These are phyloP conservation scores for Pseudozyma sp. DNA, from an alignment of 1,284 basidiomycete genomes.

Conservation along the genomic window DNA sequence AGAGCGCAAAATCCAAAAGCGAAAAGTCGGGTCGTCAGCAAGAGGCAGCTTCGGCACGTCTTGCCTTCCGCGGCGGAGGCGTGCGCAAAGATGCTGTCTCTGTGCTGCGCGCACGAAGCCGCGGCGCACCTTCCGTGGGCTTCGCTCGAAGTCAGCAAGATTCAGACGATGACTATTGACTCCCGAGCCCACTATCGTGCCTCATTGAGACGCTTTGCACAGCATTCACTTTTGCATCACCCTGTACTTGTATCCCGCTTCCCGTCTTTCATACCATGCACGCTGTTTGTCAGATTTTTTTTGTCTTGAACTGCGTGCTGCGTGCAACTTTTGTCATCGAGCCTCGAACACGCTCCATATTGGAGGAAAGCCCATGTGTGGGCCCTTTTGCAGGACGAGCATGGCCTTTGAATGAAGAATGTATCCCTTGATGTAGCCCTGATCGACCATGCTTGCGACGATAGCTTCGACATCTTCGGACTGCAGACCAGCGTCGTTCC, in stretches of 20 bases:
- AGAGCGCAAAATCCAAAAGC: conserved; percentile 26
- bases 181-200: not conserved
- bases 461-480: conserved; percentile 69
- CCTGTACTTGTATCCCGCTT: conserved; percentile 31
- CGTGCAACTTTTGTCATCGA: conserved; percentile 1
- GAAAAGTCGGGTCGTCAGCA: conserved; percentile 17
- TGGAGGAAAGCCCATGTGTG: conserved; percentile 67
- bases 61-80: conserved; percentile 41
- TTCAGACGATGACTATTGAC: conserved; percentile 27
- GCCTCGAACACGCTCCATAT: conserved; percentile 50
- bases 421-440: conserved; percentile 70
- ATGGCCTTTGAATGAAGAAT: conserved; percentile 68
- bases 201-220: not conserved
- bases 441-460: conserved; percentile 69
- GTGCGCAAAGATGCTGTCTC: conserved; percentile 41
- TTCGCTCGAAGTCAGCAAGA: conserved; percentile 44
- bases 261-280: not conserved
- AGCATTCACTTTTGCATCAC: not conserved
- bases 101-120: conserved; percentile 34
- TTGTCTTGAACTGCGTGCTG: not conserved
- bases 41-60: conserved; percentile 18
- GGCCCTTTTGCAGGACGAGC: conserved; percentile 69
- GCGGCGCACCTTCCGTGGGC: conserved; percentile 40
- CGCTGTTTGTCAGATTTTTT: not conserved
- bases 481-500: conserved; percentile 63